phyloP scores from a whole-genome alignment of 164 flowering plant species.

The Magnolia officinalis region DNA sequence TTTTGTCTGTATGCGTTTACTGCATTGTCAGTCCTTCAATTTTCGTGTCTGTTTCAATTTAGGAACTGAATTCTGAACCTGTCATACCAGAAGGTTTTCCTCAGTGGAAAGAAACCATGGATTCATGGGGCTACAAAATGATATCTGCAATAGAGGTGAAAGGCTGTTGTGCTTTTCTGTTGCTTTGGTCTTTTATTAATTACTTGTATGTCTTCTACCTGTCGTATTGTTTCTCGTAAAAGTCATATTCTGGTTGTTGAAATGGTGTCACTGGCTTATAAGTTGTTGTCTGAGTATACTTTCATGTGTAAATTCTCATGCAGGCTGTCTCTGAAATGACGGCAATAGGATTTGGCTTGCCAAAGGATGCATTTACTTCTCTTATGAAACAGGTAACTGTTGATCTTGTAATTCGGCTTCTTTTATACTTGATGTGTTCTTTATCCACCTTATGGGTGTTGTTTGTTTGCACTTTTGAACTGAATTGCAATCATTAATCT shows the following conservation, averaged over 20 bases:
- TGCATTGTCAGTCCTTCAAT: not conserved
- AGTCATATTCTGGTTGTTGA: not conserved
- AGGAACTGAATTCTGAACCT: slow-evolving; percentile 96
- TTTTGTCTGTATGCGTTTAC: not conserved
- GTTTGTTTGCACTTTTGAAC: too few species aligned
- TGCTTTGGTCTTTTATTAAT: not conserved
- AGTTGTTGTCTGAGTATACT: not conserved
- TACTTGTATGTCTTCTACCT: not conserved
- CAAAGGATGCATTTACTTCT: slow-evolving; percentile 87
- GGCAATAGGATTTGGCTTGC: slow-evolving; percentile 90
- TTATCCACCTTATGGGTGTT: too few species aligned
- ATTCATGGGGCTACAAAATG: slow-evolving; percentile 93
- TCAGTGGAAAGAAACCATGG: slow-evolving; percentile 96
- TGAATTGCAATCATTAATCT: too few species aligned
- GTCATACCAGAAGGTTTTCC: slow-evolving; percentile 96
- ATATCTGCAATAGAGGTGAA: slow-evolving; percentile 79
- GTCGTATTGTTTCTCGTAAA: not conserved
- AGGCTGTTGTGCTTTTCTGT: not conserved
- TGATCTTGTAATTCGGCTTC: not conserved
- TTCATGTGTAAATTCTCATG: not conserved
- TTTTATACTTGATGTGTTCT: not conserved
- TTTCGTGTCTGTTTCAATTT: not conserved
- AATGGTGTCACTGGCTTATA: not conserved
- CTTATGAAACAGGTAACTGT: slow-evolving; percentile 75
- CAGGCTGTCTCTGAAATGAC: slow-evolving; percentile 99